Base-by-base conservation (phyloP, 352 stramenopile species). In the Elongisporangium undulatum region DNA sequence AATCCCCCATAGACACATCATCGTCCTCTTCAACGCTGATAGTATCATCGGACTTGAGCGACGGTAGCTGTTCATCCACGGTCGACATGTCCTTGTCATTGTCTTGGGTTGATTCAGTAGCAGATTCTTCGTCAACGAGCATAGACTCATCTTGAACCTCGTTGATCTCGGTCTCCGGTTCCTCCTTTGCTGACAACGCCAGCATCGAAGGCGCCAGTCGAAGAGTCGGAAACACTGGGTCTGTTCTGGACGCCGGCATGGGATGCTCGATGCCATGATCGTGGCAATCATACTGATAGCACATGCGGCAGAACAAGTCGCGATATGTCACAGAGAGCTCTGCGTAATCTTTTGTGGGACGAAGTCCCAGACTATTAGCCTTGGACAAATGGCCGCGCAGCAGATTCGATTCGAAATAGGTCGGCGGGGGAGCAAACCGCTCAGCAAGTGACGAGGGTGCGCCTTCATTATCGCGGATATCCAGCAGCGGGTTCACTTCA, bases 201-300 rank as follows among this genome's bases (percentile, higher is more conserved):
- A 67, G 49, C 5, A 61, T 45, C 9, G 79, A 68, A 23, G 70
- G 63, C 34, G 81, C 81, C 24, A 85, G 63, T 5, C 71, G 66
- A n/a, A 82, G 55, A 0, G 63, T 59, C 2, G 84, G 83, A 21
- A 90, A 81, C 21, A 84, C 61, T n/a, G 84, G 84, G 56, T 94
- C 82, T 9, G 77, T 66, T 29, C 84, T 78, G 26, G 67, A 63
- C 17, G 60, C 74, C 0, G 79, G 82, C 61, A 89, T 74, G 15
- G 84, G 82, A 34, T 90, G 84, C 63, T 94, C 70, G 56, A 92
- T 95, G 0, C 90, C 90, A 67, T 98, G 93, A 45, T 95, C 69
- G 20, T 88, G 80, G 59, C 93, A 98, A 66, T 97, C 90, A 65
- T 97, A 98, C 50, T 82, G 86, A 67, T 97, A 97, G 67, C 93